Percentiles rank a stretch among this genome's conserved stretches.
Evolutionary conservation across 192 early-diverging fungal genomes (phyloP).

Genomic region (Umbelopsis isabellina): DNA sequence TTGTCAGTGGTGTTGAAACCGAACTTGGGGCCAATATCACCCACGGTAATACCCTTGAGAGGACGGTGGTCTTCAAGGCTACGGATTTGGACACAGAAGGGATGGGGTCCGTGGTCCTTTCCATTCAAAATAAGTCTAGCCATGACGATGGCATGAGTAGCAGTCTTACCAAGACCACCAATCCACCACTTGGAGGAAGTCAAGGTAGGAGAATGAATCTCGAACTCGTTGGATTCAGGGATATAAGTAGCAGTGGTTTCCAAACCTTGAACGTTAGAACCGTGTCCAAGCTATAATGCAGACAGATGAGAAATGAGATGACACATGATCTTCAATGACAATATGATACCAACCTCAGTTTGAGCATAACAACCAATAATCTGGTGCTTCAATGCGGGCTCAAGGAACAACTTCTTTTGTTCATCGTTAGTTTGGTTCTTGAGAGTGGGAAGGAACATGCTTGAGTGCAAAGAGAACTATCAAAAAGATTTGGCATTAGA

Average conservation of each 20-base stretch:
- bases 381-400: conserved; percentile 70
- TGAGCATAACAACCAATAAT: conserved; percentile 90
- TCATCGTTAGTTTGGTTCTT: conserved; percentile 73
- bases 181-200: conserved; percentile 90
- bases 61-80: conserved; percentile 72
- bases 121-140: conserved; percentile 75
- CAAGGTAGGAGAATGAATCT: conserved; percentile 77
- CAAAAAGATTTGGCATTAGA: conserved; percentile 12
- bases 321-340: conserved; percentile 21
- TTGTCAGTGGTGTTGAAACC: conserved; percentile 88
- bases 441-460: conserved; percentile 86
- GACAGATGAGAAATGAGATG: background rate
- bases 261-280: conserved; percentile 86
- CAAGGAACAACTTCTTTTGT: conserved; percentile 78
- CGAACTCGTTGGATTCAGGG: conserved; percentile 85
- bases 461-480: conserved; percentile 71
- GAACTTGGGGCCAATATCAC: conserved; percentile 89
- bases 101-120: conserved; percentile 77
- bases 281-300: conserved; percentile 51
- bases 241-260: conserved; percentile 88
- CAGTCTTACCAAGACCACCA: conserved; percentile 78
- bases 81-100: conserved; percentile 83
- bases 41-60: conserved; percentile 79
- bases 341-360: conserved; percentile 63
- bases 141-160: conserved; percentile 87